Base-by-base conservation (phyloP, 768 basidiomycete species). In the Lentinula lateritia region DNA sequence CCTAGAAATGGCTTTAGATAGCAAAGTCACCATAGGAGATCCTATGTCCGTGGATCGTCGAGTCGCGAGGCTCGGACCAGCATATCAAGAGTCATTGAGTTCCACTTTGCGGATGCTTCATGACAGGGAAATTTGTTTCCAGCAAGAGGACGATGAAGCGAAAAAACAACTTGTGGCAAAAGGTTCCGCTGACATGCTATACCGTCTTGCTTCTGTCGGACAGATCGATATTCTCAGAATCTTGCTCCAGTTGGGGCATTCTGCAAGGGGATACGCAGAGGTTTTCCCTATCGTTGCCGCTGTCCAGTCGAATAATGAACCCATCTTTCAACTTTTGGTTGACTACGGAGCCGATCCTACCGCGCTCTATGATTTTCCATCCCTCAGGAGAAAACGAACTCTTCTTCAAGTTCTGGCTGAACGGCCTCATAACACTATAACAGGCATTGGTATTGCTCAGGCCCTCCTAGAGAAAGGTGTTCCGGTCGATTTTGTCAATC, bases 311-410 rank as follows among this genome's bases (percentile, higher is more conserved):
- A 63, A 63, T 38, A 42, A 45, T 28, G 60, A 57, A 13, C 7
- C 63, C 6, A 46, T 61, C 20, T 63, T 63, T 45, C 63, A 54
- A 50, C 53, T 63, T 6, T 48, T 63, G 28, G 46, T 61, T 20
- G 23, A 39, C 15, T 54, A 61, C 52, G 60, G 60, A 35, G 63
- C 63, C 3, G 28, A 63, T 45, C 34, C 50, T 20, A 4, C 13
- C 3, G 42, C 20, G 38, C 38, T 23, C 5, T 58, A 58, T 46
- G 41, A 43, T 39, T n/a, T 41, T 13, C 41, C 39, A 7, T 32
- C 20, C 15, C 38, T 41, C 10, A 23, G 34, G 3, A 28, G 45
- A 48, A n/a, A 58, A 45, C 57, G 20, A 28, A 43, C 57, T 2
- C 42, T 58, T 15, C 45, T 58, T 12, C 57, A 58, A 20, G 20